These are phyloP conservation scores for Ilyonectria sp. DNA, from an alignment of 2,329 filamentous ascomycete genomes.

Conservation along the genomic window DNA sequence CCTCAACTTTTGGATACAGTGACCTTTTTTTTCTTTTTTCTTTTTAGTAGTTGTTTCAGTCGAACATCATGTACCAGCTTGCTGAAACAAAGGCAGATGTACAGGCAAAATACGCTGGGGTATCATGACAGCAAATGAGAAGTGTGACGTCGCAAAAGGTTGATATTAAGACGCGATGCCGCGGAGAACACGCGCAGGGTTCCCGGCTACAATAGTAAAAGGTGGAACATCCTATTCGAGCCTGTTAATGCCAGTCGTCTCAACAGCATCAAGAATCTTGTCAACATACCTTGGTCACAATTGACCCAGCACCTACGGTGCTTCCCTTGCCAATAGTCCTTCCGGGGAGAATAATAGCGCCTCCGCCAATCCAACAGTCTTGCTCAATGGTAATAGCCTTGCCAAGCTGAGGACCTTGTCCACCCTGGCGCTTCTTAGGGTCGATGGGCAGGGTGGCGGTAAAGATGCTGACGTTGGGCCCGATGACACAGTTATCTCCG, in stretches of 20 bases:
- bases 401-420: conserved; percentile 79
- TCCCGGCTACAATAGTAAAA: conserved; percentile 79
- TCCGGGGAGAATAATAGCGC: conserved; percentile 83
- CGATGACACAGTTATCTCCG: conserved; percentile 82
- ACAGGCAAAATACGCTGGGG: conserved; percentile 48
- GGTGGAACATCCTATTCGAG: conserved; percentile 71
- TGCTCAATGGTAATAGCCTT: conserved; percentile 84
- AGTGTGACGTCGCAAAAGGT: conserved; percentile 31
- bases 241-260: conserved; percentile 37
- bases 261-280: neutral
- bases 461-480: conserved; percentile 89
- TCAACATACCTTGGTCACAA: conserved; percentile 80
- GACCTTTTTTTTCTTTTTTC: conserved; percentile 15
- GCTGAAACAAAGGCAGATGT: conserved; percentile 33
- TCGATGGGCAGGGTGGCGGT: conserved; percentile 82
- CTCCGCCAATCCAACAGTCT: conserved; percentile 87
- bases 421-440: conserved; percentile 80
- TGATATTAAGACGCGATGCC: conserved; percentile 52
- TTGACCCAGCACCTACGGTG: conserved; percentile 85
- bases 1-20: conserved; percentile 32
- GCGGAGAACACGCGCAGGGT: conserved; percentile 73
- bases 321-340: conserved; percentile 85
- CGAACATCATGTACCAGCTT: neutral
- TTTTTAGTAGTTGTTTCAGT: neutral
- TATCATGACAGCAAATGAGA: conserved; percentile 51